Percentiles rank a stretch among this genome's conserved stretches.
Conservation (phyloP, 495 filamentous ascomycete genomes). For the Lichenothelia convexa region DNA sequence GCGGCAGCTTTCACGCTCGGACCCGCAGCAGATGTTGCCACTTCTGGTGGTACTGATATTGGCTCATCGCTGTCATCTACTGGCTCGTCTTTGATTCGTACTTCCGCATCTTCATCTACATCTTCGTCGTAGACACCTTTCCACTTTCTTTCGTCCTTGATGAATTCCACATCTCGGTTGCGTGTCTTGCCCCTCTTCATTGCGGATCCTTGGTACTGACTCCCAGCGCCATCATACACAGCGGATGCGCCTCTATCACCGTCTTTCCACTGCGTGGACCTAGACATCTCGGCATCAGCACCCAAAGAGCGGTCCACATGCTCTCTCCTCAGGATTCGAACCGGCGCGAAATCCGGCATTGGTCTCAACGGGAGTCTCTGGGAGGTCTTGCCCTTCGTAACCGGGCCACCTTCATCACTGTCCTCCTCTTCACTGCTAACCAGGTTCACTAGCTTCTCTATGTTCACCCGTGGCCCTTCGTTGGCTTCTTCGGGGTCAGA, state of each 20-base stretch:
- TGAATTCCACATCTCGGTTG: slow-evolving; percentile 20
- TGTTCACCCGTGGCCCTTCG: slow-evolving; percentile 11
- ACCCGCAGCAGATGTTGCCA: background rate
- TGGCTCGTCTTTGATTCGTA: slow-evolving; percentile 17
- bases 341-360: slow-evolving; percentile 14
- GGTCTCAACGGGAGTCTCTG: background rate
- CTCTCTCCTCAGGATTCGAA: slow-evolving; percentile 33
- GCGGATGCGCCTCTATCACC: slow-evolving; percentile 7
- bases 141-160: slow-evolving; percentile 12
- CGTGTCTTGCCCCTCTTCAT: slow-evolving; percentile 15
- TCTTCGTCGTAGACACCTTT: slow-evolving; percentile 27
- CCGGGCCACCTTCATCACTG: background rate
- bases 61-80: slow-evolving; percentile 11
- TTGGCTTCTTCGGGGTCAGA: slow-evolving; percentile 15
- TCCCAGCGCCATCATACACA: slow-evolving; percentile 1
- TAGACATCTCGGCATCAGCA: slow-evolving; percentile 34
- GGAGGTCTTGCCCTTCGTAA: background rate
- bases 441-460: slow-evolving; percentile 19
- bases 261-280: slow-evolving; percentile 21
- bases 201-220: background rate
- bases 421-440: slow-evolving; percentile 16
- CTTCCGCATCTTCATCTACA: slow-evolving; percentile 6
- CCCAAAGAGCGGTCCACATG: slow-evolving; percentile 33
- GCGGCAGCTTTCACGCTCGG: background rate
- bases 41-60: background rate